Percentiles rank a stretch among this genome's conserved stretches.
These are phyloP conservation scores for Nidularia pulvinata DNA, from an alignment of 768 basidiomycete species.

Conservation along the genomic window DNA sequence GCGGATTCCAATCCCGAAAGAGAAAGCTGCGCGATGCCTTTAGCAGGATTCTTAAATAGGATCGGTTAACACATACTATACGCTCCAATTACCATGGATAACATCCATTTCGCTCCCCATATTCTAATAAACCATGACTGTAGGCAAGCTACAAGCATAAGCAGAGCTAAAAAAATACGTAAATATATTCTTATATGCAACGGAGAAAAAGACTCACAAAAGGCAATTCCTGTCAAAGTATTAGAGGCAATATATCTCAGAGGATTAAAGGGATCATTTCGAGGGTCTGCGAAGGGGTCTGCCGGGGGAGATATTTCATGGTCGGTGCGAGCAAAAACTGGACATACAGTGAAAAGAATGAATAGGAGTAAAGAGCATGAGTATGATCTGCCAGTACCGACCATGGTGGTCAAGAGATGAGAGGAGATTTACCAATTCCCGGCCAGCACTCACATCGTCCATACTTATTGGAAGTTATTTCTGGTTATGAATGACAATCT, in stretches of 20 bases:
- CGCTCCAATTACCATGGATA: constrained; percentile 59
- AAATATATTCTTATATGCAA: not conserved
- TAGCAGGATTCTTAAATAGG: not conserved
- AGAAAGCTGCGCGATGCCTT: constrained; percentile 40
- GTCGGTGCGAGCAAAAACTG: not conserved
- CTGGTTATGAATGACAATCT: too few species aligned
- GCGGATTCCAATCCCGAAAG: constrained; percentile 53
- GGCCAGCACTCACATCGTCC: too few species aligned
- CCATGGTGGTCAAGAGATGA: too few species aligned
- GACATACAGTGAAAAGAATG: not conserved
- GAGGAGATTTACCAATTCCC: too few species aligned
- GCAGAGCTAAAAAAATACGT: constrained; percentile 20
- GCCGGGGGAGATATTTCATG: constrained; percentile 11
- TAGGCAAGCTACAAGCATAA: constrained; percentile 35
- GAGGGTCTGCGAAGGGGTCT: constrained; percentile 47
- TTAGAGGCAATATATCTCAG: constrained; percentile 58
- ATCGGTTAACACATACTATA: constrained; percentile 37
- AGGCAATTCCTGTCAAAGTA: constrained; percentile 46
- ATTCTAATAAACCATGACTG: constrained; percentile 41
- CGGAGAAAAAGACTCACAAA: constrained; percentile 27
- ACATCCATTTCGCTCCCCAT: constrained; percentile 58
- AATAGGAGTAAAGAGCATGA: constrained; percentile 1
- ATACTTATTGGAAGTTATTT: too few species aligned
- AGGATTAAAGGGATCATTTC: constrained; percentile 51
- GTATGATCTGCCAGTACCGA: too few species aligned